phyloP scores from a whole-genome alignment of 2,329 filamentous ascomycete genomes.

The Pseudofabraea citricarpa region DNA sequence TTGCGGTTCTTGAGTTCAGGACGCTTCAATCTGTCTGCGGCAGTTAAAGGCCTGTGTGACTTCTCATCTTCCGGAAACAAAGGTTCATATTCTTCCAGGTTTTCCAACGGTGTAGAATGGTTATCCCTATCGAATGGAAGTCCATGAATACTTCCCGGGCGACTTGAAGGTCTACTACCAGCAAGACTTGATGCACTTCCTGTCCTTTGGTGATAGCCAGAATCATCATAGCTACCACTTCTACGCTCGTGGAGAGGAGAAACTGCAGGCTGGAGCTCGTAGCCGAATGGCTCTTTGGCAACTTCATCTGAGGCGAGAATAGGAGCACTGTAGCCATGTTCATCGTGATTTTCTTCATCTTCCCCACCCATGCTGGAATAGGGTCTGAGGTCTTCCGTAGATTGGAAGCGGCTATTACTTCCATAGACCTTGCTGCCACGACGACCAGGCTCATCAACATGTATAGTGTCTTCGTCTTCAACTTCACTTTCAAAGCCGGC shows the following conservation, averaged over 20 bases:
- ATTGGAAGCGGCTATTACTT: slow-evolving; percentile 31
- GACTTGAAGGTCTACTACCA: slow-evolving; percentile 50
- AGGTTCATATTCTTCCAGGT: slow-evolving; percentile 92
- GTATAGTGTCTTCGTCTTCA: slow-evolving; percentile 61
- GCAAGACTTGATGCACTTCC: slow-evolving; percentile 41
- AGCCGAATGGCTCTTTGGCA: slow-evolving; percentile 63
- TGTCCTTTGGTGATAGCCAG: slow-evolving; percentile 41
- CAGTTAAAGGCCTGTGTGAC: slow-evolving; percentile 42
- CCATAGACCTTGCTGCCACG: slow-evolving; percentile 40
- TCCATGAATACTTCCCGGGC: slow-evolving; percentile 58
- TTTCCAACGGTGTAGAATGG: slow-evolving; percentile 68
- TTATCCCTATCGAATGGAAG: slow-evolving; percentile 40
- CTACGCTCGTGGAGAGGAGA: slow-evolving; percentile 66
- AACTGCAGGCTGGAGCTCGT: slow-evolving; percentile 73
- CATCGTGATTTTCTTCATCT: slow-evolving; percentile 45
- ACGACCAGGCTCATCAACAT: slow-evolving; percentile 64
- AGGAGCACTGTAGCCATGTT: slow-evolving; percentile 64
- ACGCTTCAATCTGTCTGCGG: slow-evolving; percentile 51
- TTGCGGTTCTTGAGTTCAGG: slow-evolving; percentile 53
- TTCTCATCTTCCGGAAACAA: slow-evolving; percentile 79
- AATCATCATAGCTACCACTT: slow-evolving; percentile 51
- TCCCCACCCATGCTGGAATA: slow-evolving; percentile 38
- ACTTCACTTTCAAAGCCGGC: slow-evolving; percentile 38
- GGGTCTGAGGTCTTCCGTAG: slow-evolving; percentile 47
- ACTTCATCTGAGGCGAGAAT: slow-evolving; percentile 90